These are phyloP conservation scores for Flaveria sonorensis DNA, from an alignment of 129 eudicot species.

Conservation along the genomic window DNA sequence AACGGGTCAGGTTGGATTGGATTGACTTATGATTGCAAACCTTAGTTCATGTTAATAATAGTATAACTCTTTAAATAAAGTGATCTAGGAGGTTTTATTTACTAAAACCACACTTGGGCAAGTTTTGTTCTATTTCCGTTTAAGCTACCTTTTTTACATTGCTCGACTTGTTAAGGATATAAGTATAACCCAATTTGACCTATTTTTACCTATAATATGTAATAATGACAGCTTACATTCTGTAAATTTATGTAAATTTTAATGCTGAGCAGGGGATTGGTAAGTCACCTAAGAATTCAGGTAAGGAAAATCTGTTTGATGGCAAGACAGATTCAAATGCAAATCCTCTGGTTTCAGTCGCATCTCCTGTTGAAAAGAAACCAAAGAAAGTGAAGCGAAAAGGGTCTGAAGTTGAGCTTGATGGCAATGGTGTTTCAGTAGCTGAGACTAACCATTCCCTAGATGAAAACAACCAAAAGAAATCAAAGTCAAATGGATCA, in stretches of 20 bases:
- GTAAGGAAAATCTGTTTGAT: conserved; percentile 72
- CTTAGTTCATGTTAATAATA: neutral
- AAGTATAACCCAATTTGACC: neutral
- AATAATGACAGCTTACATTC: neutral
- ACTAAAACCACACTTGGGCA: neutral
- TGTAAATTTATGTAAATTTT: neutral
- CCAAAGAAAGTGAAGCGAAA: conserved; percentile 41
- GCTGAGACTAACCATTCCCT: conserved; percentile 10
- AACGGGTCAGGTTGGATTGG: neutral
- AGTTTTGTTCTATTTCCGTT: neutral
- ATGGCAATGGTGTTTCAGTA: neutral
- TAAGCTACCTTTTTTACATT: neutral
- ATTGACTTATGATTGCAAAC: neutral
- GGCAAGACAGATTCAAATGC: conserved; percentile 42
- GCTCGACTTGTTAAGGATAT: neutral
- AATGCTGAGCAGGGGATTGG: conserved; percentile 37
- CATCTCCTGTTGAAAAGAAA: conserved; percentile 27
- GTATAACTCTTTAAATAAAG: neutral
- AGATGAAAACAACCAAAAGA: conserved; percentile 32
- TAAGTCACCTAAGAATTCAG: conserved; percentile 53
- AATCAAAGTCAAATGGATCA: conserved; percentile 32
- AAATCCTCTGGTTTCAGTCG: conserved; percentile 23
- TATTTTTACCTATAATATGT: neutral
- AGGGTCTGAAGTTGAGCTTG: conserved; percentile 24
- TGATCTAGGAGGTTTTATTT: neutral